Conservation (phyloP, 75 land plant genomes). For the Gnetum montanum region DNA sequence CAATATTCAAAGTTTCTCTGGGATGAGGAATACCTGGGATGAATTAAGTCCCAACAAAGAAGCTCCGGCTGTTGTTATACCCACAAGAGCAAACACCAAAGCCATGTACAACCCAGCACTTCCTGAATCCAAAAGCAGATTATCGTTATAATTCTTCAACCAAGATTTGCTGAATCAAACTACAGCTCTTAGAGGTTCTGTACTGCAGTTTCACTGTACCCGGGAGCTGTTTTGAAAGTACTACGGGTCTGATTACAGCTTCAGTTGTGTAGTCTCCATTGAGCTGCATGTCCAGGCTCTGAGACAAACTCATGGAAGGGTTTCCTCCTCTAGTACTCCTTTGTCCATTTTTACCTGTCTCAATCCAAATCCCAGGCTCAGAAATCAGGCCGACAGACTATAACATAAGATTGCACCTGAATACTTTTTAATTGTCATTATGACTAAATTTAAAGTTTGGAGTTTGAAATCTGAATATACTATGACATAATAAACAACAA, state of each 20-base stretch:
- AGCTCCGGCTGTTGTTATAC: conserved; percentile 4
- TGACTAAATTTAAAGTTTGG: background rate
- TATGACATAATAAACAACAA: too few species aligned
- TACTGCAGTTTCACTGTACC: too few species aligned
- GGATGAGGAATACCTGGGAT: conserved; percentile 4
- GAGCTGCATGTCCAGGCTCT: background rate
- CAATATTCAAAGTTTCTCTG: too few species aligned
- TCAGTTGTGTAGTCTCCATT: background rate
- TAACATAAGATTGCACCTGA: background rate
- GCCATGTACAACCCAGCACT: conserved; percentile 5
- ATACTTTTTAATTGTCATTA: background rate
- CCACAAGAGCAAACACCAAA: background rate
- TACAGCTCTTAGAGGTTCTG: too few species aligned
- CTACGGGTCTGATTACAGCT: background rate
- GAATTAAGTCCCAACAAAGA: conserved; percentile 6
- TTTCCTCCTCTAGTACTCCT: background rate
- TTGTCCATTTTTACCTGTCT: conserved; percentile 1
- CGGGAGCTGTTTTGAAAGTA: background rate
- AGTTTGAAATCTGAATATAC: too few species aligned
- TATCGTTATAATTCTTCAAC: too few species aligned
- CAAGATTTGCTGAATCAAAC: too few species aligned
- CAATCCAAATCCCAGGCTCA: background rate
- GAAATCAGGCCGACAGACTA: background rate
- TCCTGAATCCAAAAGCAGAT: background rate
- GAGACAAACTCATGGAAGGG: conserved; percentile 4